Percentiles rank a stretch among this genome's conserved stretches.
phyloP scores from a whole-genome alignment of 495 filamentous ascomycete genomes.

The Baudoinia panamericana region DNA sequence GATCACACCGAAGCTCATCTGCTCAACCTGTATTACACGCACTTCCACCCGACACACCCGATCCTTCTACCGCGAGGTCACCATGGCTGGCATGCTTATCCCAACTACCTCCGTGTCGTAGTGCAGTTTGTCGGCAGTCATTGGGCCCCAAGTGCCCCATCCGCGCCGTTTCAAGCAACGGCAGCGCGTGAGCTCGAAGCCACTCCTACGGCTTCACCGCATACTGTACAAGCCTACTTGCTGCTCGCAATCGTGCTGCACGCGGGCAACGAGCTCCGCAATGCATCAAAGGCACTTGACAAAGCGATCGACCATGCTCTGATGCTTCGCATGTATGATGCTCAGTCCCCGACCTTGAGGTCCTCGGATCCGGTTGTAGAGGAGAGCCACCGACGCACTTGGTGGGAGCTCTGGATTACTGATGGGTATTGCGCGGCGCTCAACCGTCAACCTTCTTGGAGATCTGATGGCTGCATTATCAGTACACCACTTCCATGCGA shows the following conservation, averaged over 20 bases:
- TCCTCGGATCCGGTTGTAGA: conserved; percentile 46
- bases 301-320: conserved; percentile 55
- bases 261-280: no score
- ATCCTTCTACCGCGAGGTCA: conserved; percentile 39
- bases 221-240: conserved; percentile 58
- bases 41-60: conserved; percentile 60
- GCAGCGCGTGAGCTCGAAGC: conserved; percentile 10
- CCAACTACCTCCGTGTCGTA: conserved; percentile 13
- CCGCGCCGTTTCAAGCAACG: conserved; percentile 36
- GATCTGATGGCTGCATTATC: no score
- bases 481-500: conserved; percentile 53
- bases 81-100: conserved; percentile 4
- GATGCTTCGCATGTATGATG: no score
- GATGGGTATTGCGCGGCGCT: conserved; percentile 45
- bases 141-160: conserved; percentile 48
- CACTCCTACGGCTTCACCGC: not conserved
- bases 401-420: conserved; percentile 81
- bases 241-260: conserved; percentile 67
- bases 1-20: conserved; percentile 2
- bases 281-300: conserved; percentile 51
- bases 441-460: conserved; percentile 17
- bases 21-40: conserved; percentile 42
- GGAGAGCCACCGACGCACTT: conserved; percentile 73
- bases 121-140: conserved; percentile 46
- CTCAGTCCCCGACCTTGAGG: no score